Percentiles rank a stretch among this genome's conserved stretches.
Evolutionary conservation across 2,329 filamentous ascomycete species (phyloP).

Genomic region (Metarhizium rileyi): DNA sequence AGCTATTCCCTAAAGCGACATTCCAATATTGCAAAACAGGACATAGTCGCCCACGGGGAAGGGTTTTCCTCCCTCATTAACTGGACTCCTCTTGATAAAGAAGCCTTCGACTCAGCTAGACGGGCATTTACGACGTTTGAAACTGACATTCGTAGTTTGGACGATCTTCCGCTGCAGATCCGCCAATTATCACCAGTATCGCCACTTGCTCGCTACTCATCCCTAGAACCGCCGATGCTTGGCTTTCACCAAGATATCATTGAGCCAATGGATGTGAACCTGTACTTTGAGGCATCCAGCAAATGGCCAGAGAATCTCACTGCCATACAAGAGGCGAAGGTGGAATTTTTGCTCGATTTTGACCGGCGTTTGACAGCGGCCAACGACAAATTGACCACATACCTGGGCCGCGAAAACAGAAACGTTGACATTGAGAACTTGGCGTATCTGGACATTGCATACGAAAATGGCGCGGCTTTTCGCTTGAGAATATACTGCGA

Average conservation of each 20-base stretch:
- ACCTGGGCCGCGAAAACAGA: slow-evolving; percentile 73
- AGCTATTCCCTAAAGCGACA: slow-evolving; percentile 62
- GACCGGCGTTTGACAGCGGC: slow-evolving; percentile 57
- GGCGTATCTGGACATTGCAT: slow-evolving; percentile 72
- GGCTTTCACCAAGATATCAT: slow-evolving; percentile 33
- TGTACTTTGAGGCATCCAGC: slow-evolving; percentile 88
- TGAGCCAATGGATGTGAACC: slow-evolving; percentile 62
- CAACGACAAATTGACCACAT: slow-evolving; percentile 51
- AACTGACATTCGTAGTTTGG: slow-evolving; percentile 63
- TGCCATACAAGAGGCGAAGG: slow-evolving; percentile 88
- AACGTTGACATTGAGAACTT: slow-evolving; percentile 61
- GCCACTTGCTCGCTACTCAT: slow-evolving; percentile 64
- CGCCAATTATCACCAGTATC: slow-evolving; percentile 68
- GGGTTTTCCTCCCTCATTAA: slow-evolving; percentile 40
- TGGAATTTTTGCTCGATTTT: slow-evolving; percentile 76
- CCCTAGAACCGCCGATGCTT: slow-evolving; percentile 34
- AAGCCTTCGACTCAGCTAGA: slow-evolving; percentile 58
- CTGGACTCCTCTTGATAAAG: slow-evolving; percentile 36
- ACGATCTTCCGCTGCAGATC: slow-evolving; percentile 79
- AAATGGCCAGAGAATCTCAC: slow-evolving; percentile 89
- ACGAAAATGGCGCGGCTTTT: slow-evolving; percentile 63
- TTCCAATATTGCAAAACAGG: slow-evolving; percentile 47
- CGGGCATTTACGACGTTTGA: slow-evolving; percentile 66
- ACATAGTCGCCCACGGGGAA: slow-evolving; percentile 41
- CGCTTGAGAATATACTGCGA: slow-evolving; percentile 84